phyloP scores from a whole-genome alignment of 352 stramenopile genomes.

The Globisporangium okanoganense region DNA sequence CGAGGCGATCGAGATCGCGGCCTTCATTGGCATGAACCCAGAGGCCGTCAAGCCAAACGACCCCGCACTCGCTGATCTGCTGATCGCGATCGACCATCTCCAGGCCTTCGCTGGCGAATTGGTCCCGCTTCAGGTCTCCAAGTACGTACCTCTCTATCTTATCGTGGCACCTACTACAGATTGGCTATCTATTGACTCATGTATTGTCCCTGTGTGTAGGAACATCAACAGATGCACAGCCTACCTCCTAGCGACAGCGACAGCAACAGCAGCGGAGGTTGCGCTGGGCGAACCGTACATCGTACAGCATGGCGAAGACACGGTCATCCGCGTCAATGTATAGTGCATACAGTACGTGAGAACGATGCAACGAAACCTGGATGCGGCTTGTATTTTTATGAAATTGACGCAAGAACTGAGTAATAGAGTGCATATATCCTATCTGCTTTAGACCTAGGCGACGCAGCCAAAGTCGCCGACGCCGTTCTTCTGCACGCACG shows the following conservation, averaged over 20 bases:
- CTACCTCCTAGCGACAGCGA: background rate
- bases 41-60: constrained; percentile 5
- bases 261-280: background rate
- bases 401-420: background rate
- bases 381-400: constrained; percentile 4
- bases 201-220: background rate
- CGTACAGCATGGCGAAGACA: background rate
- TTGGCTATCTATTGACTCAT: background rate
- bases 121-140: constrained; percentile 17
- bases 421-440: background rate
- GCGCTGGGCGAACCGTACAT: constrained; percentile 1
- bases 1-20: constrained; percentile 16
- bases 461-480: background rate
- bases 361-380: background rate
- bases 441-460: background rate
- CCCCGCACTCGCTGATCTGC: constrained; percentile 18
- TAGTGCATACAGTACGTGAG: too few relatives aligned
- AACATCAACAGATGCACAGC: constrained; percentile 1
- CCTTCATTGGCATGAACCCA: constrained; percentile 19
- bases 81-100: constrained; percentile 20
- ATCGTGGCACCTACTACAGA: background rate
- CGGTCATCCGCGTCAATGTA: constrained; percentile 4
- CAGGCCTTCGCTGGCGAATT: constrained; percentile 11
- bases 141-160: constrained; percentile 16
- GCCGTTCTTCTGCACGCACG: background rate